Percentiles rank a stretch among this genome's conserved stretches.
phyloP scores from a whole-genome alignment of 352 stramenopile genomes.

The Albugo candida region DNA sequence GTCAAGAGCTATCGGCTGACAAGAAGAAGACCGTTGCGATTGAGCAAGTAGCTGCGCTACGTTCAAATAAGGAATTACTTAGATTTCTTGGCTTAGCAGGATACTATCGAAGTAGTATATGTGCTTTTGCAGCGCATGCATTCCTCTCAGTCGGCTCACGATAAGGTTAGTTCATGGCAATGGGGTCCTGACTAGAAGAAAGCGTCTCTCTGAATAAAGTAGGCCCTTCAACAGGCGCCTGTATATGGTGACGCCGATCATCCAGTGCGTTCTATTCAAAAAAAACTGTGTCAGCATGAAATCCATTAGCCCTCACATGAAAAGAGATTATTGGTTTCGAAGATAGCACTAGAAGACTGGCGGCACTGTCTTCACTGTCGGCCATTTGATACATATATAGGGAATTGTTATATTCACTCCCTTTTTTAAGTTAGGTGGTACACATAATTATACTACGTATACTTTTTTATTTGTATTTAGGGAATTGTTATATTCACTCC shows the following conservation, averaged over 20 bases:
- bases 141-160: slow-evolving; percentile 6
- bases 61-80: slow-evolving; percentile 3
- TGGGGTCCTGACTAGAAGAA: slow-evolving; percentile 2
- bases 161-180: slow-evolving; percentile 6
- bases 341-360: slow-evolving; percentile 2
- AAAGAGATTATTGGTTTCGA: slow-evolving; percentile 4
- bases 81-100: slow-evolving; percentile 10
- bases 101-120: slow-evolving; percentile 11
- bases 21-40: slow-evolving; percentile 2
- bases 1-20: slow-evolving; percentile 1
- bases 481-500: too few relatives aligned
- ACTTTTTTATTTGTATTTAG: too few relatives aligned
- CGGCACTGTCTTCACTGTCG: slow-evolving; percentile 3
- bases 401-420: too few relatives aligned
- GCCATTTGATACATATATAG: slow-evolving; percentile 6
- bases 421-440: too few relatives aligned
- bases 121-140: slow-evolving; percentile 6
- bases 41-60: slow-evolving; percentile 2
- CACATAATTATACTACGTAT: too few relatives aligned
- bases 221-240: neutral
- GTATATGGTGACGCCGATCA: slow-evolving; percentile 1
- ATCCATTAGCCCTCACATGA: slow-evolving; percentile 2
- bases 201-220: slow-evolving; percentile 8
- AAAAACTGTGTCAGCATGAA: slow-evolving; percentile 2
- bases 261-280: slow-evolving; percentile 1